phyloP scores from a whole-genome alignment of 2,329 filamentous ascomycete species.

The Cephalotrichum gorgonifer region DNA sequence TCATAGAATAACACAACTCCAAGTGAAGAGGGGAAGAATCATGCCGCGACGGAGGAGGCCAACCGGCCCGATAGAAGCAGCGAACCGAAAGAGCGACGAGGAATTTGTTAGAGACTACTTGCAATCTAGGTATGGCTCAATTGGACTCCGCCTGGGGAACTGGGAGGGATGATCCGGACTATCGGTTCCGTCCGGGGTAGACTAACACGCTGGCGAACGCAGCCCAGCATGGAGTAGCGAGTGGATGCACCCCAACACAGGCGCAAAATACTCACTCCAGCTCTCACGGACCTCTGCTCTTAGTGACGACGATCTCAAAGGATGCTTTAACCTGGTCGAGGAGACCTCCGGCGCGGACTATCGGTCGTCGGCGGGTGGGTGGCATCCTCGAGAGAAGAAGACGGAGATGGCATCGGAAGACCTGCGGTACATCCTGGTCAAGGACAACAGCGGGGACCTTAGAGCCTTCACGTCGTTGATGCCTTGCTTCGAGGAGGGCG shows the following conservation, averaged over 20 bases:
- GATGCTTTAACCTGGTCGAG: conserved; percentile 48
- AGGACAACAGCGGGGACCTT: conserved; percentile 21
- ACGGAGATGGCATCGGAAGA: conserved; percentile 58
- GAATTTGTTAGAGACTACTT: conserved; percentile 39
- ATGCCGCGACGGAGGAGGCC: conserved; percentile 6
- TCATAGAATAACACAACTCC: neutral
- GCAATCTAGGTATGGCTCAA: conserved; percentile 27
- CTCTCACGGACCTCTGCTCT: conserved; percentile 31
- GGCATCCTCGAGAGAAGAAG: conserved; percentile 51
- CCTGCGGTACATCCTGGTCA: conserved; percentile 59
- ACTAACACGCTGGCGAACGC: neutral
- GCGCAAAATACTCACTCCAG: conserved; percentile 28
- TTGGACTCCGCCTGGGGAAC: neutral
- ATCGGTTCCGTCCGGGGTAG: too few species aligned
- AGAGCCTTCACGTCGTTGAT: conserved; percentile 56
- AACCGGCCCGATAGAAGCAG: conserved; percentile 31
- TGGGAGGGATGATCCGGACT: neutral
- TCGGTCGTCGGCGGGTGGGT: conserved; percentile 48
- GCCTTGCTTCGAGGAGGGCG: conserved; percentile 57
- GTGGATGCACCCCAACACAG: conserved; percentile 42
- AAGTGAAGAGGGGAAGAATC: neutral
- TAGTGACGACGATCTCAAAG: conserved; percentile 30
- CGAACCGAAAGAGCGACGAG: conserved; percentile 34
- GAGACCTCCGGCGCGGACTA: conserved; percentile 57
- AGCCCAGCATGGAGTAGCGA: conserved; percentile 17